A percentile compares a stretch with the other conserved stretches of the same genome.
phyloP scores from a whole-genome alignment of 805 yeast species.

The Ogataea ganodermae region DNA sequence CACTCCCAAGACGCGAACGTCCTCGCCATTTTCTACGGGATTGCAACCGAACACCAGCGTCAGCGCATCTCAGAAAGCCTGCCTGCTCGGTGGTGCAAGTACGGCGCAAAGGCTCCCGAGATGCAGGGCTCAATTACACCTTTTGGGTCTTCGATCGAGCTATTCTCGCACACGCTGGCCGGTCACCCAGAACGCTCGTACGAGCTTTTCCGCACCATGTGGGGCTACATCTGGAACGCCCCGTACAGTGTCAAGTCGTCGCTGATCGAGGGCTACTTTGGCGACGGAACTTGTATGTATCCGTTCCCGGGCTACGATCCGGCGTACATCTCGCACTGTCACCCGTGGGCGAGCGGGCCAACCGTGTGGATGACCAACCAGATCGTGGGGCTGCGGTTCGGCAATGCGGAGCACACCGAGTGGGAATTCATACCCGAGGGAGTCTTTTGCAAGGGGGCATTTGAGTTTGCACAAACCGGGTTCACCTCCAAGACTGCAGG shows the following conservation, averaged over 20 bases:
- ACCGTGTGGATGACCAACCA: constrained; percentile 6
- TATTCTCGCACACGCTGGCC: constrained; percentile 1
- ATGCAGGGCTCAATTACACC: constrained; percentile 4
- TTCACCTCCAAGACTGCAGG: constrained; percentile 5
- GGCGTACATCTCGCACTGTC: constrained; percentile 8
- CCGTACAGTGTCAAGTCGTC: constrained; percentile 6
- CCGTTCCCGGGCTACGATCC: constrained; percentile 7
- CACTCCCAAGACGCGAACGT: constrained; percentile 8
- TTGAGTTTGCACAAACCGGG: constrained; percentile 4
- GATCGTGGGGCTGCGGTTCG: constrained; percentile 1
- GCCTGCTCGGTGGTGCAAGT: not conserved
- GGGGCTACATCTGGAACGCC: constrained; percentile 6
- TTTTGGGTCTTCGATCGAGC: constrained; percentile 4
- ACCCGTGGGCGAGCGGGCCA: constrained; percentile 6
- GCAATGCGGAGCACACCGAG: not conserved
- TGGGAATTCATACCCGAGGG: constrained; percentile 3
- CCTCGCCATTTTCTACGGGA: constrained; percentile 1
- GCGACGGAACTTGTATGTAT: constrained; percentile 5
- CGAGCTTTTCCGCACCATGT: constrained; percentile 7
- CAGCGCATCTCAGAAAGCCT: not conserved
- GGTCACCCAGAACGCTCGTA: constrained; percentile 5
- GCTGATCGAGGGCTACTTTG: constrained; percentile 3
- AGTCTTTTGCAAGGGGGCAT: not conserved
- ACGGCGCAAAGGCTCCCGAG: constrained; percentile 1
- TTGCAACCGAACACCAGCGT: not conserved